Base-by-base conservation (phyloP, 176 grass and related monocot species). In the Carex kokanica region DNA sequence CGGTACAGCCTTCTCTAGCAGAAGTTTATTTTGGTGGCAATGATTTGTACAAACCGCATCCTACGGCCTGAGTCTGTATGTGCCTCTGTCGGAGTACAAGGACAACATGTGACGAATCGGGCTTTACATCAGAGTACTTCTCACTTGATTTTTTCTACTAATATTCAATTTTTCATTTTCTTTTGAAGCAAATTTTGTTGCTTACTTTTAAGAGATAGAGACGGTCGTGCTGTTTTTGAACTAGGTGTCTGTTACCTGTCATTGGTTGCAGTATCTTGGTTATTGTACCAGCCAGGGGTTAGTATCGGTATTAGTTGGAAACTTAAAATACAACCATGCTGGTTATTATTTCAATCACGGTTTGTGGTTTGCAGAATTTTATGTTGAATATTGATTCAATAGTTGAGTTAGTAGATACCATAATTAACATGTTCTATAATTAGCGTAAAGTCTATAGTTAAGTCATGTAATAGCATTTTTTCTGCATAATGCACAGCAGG, bases 21-120 rank as follows among this genome's bases (percentile, higher is more conserved):
- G 8, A 2, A 47, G 43, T 47, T 47, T 80, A 47, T 47, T 47
- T 45, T 69, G 75, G 84, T 57, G 84, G 84, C 11, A 86, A 86
- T 18, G 84, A 71, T 60, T 81, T 47, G 0, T 34, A 21, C n/a
- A 58, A 36, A 13, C 36, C 47, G 8, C 60, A 86, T 29, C 27
- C 27, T 27, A 27, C 27, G 27, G 27, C 4, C 4, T 80, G 18
- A 16, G 43, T 74, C 59, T 43, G 0, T 10, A 59, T 45, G 84
- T 86, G 61, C 84, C 61, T 57, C 60, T 81, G 2, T 36, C 58
- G 4, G 84, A 86, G 38, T 86, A 86, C 7, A 80, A 55, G 14
- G 75, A 81, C 6, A 86, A 86, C 40, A 86, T 86, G 75, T 32
- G 17, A 2, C 38, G 25, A 52, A 75, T 75, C 0, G 17, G 38